These are phyloP conservation scores for Fraxinus velutina DNA, from an alignment of 305 asterid species.

Conservation along the genomic window DNA sequence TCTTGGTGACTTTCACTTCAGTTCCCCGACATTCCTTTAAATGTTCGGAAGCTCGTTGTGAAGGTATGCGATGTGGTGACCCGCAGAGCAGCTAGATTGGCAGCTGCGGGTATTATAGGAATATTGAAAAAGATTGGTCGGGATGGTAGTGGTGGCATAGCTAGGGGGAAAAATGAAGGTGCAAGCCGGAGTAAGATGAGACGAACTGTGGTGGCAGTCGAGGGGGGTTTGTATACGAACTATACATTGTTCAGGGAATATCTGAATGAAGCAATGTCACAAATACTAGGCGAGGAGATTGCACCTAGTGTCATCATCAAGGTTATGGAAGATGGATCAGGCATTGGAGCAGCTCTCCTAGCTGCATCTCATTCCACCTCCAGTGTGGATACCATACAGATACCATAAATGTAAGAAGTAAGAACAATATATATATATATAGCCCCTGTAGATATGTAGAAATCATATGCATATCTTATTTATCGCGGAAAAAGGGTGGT, in stretches of 20 bases:
- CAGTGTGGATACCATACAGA: constrained; percentile 30
- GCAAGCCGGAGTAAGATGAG: constrained; percentile 38
- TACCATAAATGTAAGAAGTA: constrained; percentile 32
- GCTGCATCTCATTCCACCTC: constrained; percentile 66
- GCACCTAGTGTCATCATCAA: constrained; percentile 52
- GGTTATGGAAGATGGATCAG: constrained; percentile 71
- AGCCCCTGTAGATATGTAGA: constrained; percentile 41
- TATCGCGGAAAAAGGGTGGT: constrained; percentile 16
- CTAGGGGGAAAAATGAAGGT: constrained; percentile 38
- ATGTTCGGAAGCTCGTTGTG: constrained; percentile 67
- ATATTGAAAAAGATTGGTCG: constrained; percentile 80
- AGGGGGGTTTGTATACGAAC: constrained; percentile 69
- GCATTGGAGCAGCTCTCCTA: constrained; percentile 83
- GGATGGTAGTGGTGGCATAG: constrained; percentile 57
- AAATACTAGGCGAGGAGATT: constrained; percentile 66
- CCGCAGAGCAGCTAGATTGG: constrained; percentile 76
- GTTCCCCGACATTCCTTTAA: constrained; percentile 59
- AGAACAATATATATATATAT: neutral
- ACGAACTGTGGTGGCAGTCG: constrained; percentile 78
- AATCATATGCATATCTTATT: constrained; percentile 14
- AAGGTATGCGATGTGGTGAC: constrained; percentile 76
- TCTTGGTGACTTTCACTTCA: constrained; percentile 26
- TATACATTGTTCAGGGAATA: constrained; percentile 68
- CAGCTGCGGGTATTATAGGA: constrained; percentile 83
- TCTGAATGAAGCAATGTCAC: constrained; percentile 60